These are phyloP conservation scores for Podila horticola DNA, from an alignment of 192 early-diverging fungal genomes.

Conservation along the genomic window DNA sequence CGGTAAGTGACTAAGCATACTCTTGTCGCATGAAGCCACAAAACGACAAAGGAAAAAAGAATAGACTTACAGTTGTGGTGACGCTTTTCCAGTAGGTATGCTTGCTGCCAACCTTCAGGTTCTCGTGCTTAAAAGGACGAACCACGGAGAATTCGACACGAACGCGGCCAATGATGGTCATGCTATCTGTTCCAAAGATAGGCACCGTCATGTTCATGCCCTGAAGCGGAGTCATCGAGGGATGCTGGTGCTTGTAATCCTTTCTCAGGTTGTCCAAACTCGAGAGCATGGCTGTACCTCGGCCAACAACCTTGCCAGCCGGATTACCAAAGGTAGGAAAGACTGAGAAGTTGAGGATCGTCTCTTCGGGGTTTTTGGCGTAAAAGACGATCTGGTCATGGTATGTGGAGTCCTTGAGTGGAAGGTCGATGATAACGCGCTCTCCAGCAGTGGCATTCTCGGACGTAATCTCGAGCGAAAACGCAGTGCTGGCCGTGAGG, in stretches of 20 bases:
- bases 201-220: constrained; percentile 69
- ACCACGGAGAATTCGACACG: constrained; percentile 71
- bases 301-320: constrained; percentile 59
- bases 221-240: constrained; percentile 50
- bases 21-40: neutral
- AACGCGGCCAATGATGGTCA: constrained; percentile 67
- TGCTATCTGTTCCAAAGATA: constrained; percentile 55
- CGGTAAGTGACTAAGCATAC: neutral
- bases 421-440: constrained; percentile 64
- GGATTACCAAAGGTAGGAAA: constrained; percentile 64
- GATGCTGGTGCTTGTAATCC: constrained; percentile 58
- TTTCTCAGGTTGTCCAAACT: constrained; percentile 50
- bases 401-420: constrained; percentile 57
- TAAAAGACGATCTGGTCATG: constrained; percentile 69
- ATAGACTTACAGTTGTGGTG: constrained; percentile 58
- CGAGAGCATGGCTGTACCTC: constrained; percentile 65
- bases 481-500: constrained; percentile 36
- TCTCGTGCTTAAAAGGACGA: constrained; percentile 68
- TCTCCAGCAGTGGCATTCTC: constrained; percentile 68
- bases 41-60: neutral
- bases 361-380: constrained; percentile 56
- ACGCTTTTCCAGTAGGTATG: constrained; percentile 70
- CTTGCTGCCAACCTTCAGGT: constrained; percentile 64
- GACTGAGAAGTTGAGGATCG: constrained; percentile 66
- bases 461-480: constrained; percentile 68